These are phyloP conservation scores for Eutypa lata DNA, from an alignment of 2,329 filamentous ascomycete species.

Conservation along the genomic window DNA sequence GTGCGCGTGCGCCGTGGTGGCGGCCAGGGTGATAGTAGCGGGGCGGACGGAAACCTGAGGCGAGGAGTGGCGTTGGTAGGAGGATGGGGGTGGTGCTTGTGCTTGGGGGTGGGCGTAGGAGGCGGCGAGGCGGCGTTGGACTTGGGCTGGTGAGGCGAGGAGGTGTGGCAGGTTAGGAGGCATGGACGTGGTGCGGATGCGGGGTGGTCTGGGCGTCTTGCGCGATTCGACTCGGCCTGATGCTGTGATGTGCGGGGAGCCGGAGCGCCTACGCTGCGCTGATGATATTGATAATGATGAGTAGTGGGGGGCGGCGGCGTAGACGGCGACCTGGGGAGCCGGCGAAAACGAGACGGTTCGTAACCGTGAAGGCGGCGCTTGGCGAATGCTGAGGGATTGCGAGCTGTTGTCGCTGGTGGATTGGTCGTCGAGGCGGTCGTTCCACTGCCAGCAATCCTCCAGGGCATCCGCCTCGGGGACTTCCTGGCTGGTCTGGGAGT, in stretches of 20 bases:
- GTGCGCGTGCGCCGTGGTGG: no score
- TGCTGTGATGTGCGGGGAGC: background rate
- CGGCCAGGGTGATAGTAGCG: slow-evolving; percentile 24
- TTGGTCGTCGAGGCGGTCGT: slow-evolving; percentile 59
- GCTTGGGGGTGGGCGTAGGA: slow-evolving; percentile 34
- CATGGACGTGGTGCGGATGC: slow-evolving; percentile 52
- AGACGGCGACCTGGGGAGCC: slow-evolving; percentile 22
- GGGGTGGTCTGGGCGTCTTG: slow-evolving; percentile 42
- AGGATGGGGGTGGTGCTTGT: no score
- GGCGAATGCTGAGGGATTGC: slow-evolving; percentile 38
- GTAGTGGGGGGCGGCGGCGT: no score
- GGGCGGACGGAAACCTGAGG: slow-evolving; percentile 30
- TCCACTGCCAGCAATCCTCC: slow-evolving; percentile 67
- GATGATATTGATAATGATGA: no score
- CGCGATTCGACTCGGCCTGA: slow-evolving; percentile 30
- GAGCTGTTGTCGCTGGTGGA: slow-evolving; percentile 41
- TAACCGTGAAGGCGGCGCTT: slow-evolving; percentile 35
- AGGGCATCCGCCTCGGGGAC: slow-evolving; percentile 60
- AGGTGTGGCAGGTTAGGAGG: slow-evolving; percentile 39
- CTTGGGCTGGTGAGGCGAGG: slow-evolving; percentile 36
- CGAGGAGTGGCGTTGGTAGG: slow-evolving; percentile 36
- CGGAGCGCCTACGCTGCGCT: slow-evolving; percentile 31
- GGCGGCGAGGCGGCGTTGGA: slow-evolving; percentile 42
- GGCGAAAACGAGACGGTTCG: slow-evolving; percentile 40
- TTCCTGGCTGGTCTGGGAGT: slow-evolving; percentile 41